Evolutionary conservation across 768 basidiomycete genomes (phyloP), one percentile per base, ranked within the genome.

Genomic region (Pholiota conissans): DNA sequence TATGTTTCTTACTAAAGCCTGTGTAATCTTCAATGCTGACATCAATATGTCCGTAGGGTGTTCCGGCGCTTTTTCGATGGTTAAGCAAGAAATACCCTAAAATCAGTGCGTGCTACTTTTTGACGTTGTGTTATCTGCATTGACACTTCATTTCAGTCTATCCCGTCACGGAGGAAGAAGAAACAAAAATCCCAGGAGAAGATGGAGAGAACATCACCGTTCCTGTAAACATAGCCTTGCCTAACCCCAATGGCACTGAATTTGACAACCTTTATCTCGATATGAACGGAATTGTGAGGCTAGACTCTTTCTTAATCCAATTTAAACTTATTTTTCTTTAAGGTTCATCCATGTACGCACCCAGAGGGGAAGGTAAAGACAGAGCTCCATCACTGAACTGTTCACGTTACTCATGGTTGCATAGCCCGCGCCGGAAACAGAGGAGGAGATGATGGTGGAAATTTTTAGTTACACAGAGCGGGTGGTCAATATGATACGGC

Each of bases 291-390:
- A 98, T 98, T 71, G 97, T 93, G 63, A 62, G 89, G 77, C 20
- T 27, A 18, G n/a, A 20, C 13, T 35, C 18, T 45, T 26, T 20
- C 35, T 28, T 37, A 10, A 35, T 48, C 49, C 10, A 42, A 37
- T 9, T 40, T 34, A 52, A 49, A 49, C 55, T 37, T 24, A 30
- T 50, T 35, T 16, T 4, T 45, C 20, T 13, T 18, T 45, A 58
- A 93, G 91, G 91, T 99, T 10, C 97, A 99, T 73, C 97, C 97
- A 0, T 98, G 97, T 83, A 99, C 97, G 0, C 97, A 99, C 70
- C 97, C 97, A 0, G 97, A 98, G 74, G 96, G 95, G 67, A 95
- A 91, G 81, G 93, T 87, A 58, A 46, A 79, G 64, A 55, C 29
- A 32, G 45, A n/a, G n/a, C 26, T 29, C 18, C 20, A 35, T 51